These are phyloP conservation scores for Ogataea nonfermentans DNA, from an alignment of 805 yeast genomes.

Conservation along the genomic window DNA sequence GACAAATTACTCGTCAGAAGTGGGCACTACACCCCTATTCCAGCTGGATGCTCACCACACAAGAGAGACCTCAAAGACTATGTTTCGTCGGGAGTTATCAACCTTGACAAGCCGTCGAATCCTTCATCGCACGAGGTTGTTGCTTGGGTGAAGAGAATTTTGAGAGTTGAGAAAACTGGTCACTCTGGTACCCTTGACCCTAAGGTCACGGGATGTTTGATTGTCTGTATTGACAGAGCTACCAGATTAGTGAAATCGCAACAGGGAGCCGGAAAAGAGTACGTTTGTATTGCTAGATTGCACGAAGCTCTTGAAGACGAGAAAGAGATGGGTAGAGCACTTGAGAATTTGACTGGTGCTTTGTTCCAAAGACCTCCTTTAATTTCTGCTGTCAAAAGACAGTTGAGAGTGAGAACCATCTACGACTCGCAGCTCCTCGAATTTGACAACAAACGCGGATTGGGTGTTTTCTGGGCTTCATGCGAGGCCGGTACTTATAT, in stretches of 20 bases:
- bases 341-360: constrained; percentile 97
- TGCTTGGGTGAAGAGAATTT: constrained; percentile 96
- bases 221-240: constrained; percentile 97
- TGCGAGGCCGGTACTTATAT: constrained; percentile 99
- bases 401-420: constrained; percentile 95
- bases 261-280: constrained; percentile 99
- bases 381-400: constrained; percentile 98
- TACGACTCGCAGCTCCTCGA: constrained; percentile 94
- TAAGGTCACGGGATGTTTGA: constrained; percentile 93
- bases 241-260: constrained; percentile 97
- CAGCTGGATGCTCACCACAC: constrained; percentile 91
- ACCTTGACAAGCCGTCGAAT: constrained; percentile 96
- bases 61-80: constrained; percentile 91
- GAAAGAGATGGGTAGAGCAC: constrained; percentile 76
- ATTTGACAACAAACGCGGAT: constrained; percentile 93
- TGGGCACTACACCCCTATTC: constrained; percentile 97
- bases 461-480: constrained; percentile 99
- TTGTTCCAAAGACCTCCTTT: constrained; percentile 98
- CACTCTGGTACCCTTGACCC: constrained; percentile 99
- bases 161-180: constrained; percentile 96
- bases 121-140: constrained; percentile 99
- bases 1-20: constrained; percentile 93
- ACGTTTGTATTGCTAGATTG: constrained; percentile 94
- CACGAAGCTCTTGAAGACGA: constrained; percentile 92
- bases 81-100: constrained; percentile 92